Evolutionary conservation across 495 filamentous ascomycete species (phyloP).

Genomic region (Neurospora sp.): DNA sequence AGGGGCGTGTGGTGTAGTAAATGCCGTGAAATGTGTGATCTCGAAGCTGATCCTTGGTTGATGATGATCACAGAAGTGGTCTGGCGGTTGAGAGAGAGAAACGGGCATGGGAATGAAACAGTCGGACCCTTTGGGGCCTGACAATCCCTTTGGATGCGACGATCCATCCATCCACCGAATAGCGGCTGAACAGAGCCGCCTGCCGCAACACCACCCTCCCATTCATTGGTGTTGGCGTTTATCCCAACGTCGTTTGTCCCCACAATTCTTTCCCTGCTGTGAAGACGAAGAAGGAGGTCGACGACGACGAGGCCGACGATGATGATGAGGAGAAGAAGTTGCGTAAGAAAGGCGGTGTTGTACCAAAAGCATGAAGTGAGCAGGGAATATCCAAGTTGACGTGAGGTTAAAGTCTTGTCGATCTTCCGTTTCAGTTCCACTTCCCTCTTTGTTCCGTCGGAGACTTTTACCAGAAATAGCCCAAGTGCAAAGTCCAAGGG

Average conservation of each 20-base stretch:
- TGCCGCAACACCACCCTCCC: neutral
- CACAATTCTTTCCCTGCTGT: neutral
- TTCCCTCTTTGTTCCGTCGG: neutral
- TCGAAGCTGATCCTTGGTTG: neutral
- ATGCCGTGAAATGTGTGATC: neutral
- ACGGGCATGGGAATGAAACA: neutral
- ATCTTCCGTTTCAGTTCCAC: neutral
- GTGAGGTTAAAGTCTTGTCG: neutral
- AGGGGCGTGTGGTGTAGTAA: neutral
- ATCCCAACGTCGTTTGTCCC: neutral
- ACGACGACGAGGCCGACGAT: neutral
- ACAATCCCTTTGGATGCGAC: neutral
- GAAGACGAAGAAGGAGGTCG: neutral
- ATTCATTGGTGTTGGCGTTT: neutral
- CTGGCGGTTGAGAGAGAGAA: neutral
- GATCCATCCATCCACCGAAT: neutral
- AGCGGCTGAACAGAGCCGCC: neutral
- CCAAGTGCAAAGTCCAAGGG: neutral
- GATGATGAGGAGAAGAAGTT: neutral
- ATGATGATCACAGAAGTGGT: neutral
- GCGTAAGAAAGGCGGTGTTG: neutral
- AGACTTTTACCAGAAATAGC: neutral
- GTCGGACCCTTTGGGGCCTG: neutral
- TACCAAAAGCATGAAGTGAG: neutral
- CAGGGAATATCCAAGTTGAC: neutral